A percentile compares a stretch with the other conserved stretches of the same genome.
phyloP scores from a whole-genome alignment of 768 basidiomycete genomes.

The Phaffia tasmanica region DNA sequence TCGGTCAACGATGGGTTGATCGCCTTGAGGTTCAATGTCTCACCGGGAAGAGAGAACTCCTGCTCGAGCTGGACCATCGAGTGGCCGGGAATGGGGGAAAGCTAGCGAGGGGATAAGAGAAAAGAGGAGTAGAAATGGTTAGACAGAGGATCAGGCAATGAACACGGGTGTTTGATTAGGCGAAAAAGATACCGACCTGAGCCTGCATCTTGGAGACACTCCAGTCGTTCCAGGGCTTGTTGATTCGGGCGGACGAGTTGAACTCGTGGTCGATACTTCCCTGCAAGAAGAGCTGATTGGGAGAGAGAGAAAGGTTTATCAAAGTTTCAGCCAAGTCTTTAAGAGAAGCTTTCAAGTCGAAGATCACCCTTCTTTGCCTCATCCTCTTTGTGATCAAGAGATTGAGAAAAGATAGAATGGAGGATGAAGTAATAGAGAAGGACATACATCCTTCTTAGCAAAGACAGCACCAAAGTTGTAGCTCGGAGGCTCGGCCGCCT shows the following conservation, averaged over 20 bases:
- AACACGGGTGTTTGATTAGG: neutral
- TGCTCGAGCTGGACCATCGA: slow-evolving; percentile 92
- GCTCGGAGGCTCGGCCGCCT: slow-evolving; percentile 64
- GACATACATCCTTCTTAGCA: slow-evolving; percentile 62
- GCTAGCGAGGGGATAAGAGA: slow-evolving; percentile 41
- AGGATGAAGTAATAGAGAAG: neutral
- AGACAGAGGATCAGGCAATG: slow-evolving; percentile 6
- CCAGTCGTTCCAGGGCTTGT: slow-evolving; percentile 70
- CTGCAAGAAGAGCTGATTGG: slow-evolving; percentile 68
- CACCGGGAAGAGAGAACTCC: slow-evolving; percentile 81
- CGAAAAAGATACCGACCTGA: slow-evolving; percentile 49
- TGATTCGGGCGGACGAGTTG: slow-evolving; percentile 72
- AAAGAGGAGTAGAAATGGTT: slow-evolving; percentile 27
- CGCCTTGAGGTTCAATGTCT: slow-evolving; percentile 69
- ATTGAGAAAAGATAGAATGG: neutral
- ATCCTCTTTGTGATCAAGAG: neutral
- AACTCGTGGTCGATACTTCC: slow-evolving; percentile 91
- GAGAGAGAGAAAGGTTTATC: neutral
- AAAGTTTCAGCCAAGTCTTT: neutral
- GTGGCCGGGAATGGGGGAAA: slow-evolving; percentile 63
- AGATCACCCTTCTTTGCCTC: neutral
- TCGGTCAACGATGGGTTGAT: slow-evolving; percentile 84
- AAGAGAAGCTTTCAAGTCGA: neutral
- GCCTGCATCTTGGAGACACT: slow-evolving; percentile 76
- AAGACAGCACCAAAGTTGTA: slow-evolving; percentile 94